Percentiles rank a stretch among this genome's conserved stretches.
phyloP scores from a whole-genome alignment of 257 asterid species.

The Fraxinus pennsylvanica region DNA sequence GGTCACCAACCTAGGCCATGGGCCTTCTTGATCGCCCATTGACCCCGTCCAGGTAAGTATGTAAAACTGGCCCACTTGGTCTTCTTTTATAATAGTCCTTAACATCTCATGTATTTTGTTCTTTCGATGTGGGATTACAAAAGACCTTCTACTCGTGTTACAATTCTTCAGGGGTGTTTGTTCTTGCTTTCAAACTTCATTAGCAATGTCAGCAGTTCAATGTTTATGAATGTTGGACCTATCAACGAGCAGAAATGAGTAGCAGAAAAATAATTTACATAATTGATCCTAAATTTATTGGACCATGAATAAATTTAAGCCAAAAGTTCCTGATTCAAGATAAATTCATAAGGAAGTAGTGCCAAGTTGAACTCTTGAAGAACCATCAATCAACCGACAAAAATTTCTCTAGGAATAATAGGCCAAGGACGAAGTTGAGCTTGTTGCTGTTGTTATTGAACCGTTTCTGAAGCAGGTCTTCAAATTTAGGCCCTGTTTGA shows the following conservation, averaged over 20 bases:
- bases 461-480: background rate
- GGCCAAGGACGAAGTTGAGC: background rate
- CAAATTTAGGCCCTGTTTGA: too few species aligned
- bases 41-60: slow-evolving; percentile 52
- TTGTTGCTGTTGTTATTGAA: too few species aligned
- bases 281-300: background rate
- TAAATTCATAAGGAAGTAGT: too few species aligned
- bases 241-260: background rate
- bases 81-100: background rate
- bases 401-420: too few species aligned
- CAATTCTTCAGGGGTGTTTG: background rate
- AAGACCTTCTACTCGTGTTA: background rate
- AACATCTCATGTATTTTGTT: background rate
- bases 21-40: slow-evolving; percentile 29
- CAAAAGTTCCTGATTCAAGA: too few species aligned
- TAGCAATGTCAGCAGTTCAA: background rate
- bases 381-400: too few species aligned
- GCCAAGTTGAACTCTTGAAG: too few species aligned
- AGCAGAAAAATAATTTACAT: background rate
- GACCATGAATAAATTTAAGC: too few species aligned
- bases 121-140: background rate
- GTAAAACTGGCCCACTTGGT: background rate
- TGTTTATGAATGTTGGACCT: background rate
- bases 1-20: slow-evolving; percentile 40
- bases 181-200: background rate